Evolutionary conservation across 371 early-diverging fungal species (phyloP).

Genomic region (Rhizopus stolonifer): DNA sequence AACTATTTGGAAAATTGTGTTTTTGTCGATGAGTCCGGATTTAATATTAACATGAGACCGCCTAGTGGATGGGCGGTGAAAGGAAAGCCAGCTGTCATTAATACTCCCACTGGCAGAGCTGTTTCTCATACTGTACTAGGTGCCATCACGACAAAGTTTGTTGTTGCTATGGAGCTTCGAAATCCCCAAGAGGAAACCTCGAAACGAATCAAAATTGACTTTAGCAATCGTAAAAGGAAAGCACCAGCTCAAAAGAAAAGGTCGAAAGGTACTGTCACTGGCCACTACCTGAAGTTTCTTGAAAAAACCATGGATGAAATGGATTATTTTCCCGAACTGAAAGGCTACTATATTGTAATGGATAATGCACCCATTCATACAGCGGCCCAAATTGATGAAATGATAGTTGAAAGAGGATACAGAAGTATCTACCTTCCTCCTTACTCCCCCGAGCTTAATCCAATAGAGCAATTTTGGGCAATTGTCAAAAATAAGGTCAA

Average conservation of each 20-base stretch:
- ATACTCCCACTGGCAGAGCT: constrained; percentile 8
- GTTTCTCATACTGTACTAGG: constrained; percentile 9
- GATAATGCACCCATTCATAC: constrained; percentile 16
- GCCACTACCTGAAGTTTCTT: constrained; percentile 18
- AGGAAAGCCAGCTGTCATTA: constrained; percentile 8
- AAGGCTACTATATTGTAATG: constrained; percentile 16
- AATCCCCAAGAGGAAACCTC: constrained; percentile 15
- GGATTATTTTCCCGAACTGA: constrained; percentile 15
- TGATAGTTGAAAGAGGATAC: constrained; percentile 13
- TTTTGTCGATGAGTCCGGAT: constrained; percentile 9
- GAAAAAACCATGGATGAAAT: constrained; percentile 14
- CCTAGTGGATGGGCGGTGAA: constrained; percentile 11
- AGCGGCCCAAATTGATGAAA: constrained; percentile 9
- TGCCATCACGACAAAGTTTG: constrained; percentile 12
- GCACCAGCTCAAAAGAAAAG: constrained; percentile 11
- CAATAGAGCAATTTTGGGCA: constrained; percentile 14
- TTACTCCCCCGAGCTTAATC: constrained; percentile 12
- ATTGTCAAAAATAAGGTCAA: constrained; percentile 9
- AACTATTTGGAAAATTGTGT: constrained; percentile 10
- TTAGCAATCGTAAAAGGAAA: constrained; percentile 12
- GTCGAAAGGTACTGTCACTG: constrained; percentile 18
- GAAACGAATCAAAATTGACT: constrained; percentile 15
- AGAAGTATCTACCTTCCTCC: constrained; percentile 14
- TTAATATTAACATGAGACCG: constrained; percentile 11
- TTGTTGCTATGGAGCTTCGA: constrained; percentile 15